phyloP scores from a whole-genome alignment of 352 stramenopile genomes.

The Pythium dissotocum region DNA sequence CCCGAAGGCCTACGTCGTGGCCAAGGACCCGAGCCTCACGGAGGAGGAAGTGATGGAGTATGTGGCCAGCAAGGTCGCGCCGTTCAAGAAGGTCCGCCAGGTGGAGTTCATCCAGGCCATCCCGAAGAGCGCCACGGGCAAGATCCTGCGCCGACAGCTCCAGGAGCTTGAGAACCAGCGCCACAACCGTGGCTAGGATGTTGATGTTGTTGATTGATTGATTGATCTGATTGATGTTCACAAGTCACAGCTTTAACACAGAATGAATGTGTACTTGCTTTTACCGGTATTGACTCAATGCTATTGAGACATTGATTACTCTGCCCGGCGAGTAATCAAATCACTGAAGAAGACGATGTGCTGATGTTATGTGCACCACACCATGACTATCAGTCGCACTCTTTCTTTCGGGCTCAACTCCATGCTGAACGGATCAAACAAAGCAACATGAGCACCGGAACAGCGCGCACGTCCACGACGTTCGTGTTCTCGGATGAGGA shows the following conservation, averaged over 20 bases:
- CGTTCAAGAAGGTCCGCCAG: constrained; percentile 81
- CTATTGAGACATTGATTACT: not conserved
- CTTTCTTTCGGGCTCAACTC: not conserved
- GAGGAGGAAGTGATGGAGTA: constrained; percentile 50
- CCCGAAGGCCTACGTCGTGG: constrained; percentile 91
- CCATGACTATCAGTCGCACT: not conserved
- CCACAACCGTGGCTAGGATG: constrained; percentile 2
- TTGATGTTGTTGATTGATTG: not conserved
- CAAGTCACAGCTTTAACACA: constrained; percentile 1
- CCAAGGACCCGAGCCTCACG: constrained; percentile 47
- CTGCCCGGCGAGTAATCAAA: not conserved
- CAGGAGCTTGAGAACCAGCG: constrained; percentile 27
- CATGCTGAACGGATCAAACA: not conserved
- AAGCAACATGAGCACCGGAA: not conserved
- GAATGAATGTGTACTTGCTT: constrained; percentile 7
- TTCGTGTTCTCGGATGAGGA: constrained; percentile 47
- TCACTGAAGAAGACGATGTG: not conserved
- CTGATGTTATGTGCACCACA: not conserved
- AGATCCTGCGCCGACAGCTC: constrained; percentile 84
- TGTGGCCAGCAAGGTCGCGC: constrained; percentile 73
- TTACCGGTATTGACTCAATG: not conserved
- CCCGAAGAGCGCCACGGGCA: constrained; percentile 82
- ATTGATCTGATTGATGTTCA: not conserved
- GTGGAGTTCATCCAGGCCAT: constrained; percentile 84
- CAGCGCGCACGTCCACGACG: constrained; percentile 9